A percentile compares a stretch with the other conserved stretches of the same genome.
Evolutionary conservation across 352 stramenopile genomes (phyloP).

Genomic region (Globisporangium okanoganense): DNA sequence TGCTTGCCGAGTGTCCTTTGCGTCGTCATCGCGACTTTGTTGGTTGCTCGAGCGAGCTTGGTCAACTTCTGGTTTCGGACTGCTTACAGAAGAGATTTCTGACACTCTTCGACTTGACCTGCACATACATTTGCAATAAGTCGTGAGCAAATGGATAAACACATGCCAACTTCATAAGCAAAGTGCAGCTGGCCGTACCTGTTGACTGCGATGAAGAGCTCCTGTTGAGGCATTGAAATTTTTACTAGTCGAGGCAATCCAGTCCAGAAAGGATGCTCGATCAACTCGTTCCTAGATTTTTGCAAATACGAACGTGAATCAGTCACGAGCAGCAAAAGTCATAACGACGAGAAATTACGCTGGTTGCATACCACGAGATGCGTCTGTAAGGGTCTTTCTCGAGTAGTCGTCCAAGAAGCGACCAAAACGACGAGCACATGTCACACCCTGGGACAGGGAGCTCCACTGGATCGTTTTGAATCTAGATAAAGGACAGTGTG

Average conservation of each 20-base stretch:
- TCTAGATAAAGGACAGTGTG: slow-evolving; percentile 29
- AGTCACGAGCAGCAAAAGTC: slow-evolving; percentile 3
- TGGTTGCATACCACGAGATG: slow-evolving; percentile 59
- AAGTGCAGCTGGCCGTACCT: background rate
- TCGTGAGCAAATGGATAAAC: background rate
- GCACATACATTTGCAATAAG: background rate
- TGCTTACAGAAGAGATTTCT: background rate
- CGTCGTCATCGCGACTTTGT: background rate
- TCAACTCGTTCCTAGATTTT: slow-evolving; percentile 46
- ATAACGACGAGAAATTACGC: background rate
- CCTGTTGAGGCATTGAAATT: slow-evolving; percentile 51
- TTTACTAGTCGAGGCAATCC: slow-evolving; percentile 22
- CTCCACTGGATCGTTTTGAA: slow-evolving; percentile 53
- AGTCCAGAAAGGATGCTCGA: slow-evolving; percentile 71
- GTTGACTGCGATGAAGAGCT: slow-evolving; percentile 40
- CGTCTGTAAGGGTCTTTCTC: slow-evolving; percentile 67
- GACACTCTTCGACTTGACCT: background rate
- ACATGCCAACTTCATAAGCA: background rate
- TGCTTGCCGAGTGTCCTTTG: background rate
- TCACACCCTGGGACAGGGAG: slow-evolving; percentile 40
- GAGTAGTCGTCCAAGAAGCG: slow-evolving; percentile 55
- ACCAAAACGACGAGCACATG: slow-evolving; percentile 54
- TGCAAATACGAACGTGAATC: background rate
- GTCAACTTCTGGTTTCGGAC: background rate
- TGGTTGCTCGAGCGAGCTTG: background rate